Evolutionary conservation across 768 basidiomycete species (phyloP), one percentile per base, ranked within the genome.

Genomic region (Pleurotus tuoliensis): DNA sequence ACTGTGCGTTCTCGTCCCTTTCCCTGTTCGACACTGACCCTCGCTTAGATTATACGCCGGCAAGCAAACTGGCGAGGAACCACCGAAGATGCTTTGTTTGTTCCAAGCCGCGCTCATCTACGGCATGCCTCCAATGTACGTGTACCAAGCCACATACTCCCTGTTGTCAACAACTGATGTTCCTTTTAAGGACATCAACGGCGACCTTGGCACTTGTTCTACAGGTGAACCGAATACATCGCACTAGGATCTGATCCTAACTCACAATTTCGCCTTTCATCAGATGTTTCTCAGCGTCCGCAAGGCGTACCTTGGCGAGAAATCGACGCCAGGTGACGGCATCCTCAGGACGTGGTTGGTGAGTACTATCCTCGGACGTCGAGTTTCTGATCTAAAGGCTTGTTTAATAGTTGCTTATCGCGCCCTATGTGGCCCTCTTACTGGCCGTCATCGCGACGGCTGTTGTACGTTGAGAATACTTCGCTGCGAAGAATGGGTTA

Each of bases 101-200:
- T 62, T 78, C 9, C 79, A 79, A 59, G 76, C 78, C 4, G 77
- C 78, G 4, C 63, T 80, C 48, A 64, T 81, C 15, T 79, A 80
- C 58, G 78, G 76, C 5, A 71, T 76, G 64, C 78, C 79, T n/a
- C 68, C 76, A 0, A 66, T 81, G 79, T 78, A 59, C 59, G 75
- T 66, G 4, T 38, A 16, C 12, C 45, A 39, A 9, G 15, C n/a
- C 46, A 45, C 38, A 30, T 22, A 11, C 25, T 37, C 22, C 40
- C 41, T 8, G 16, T 43, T 30, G 24, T 11, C 12, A 18, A 44
- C 45, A 7, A 37, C 18, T 56, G 12, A 58, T 40, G 8, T 30
- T 44, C 25, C 38, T 16, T 43, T 3, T 18, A 5, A 81, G 80
- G 58, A 63, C 74, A 5, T 76, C 78, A 0, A 69, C 71, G 16